A percentile compares a stretch with the other conserved stretches of the same genome.
These are phyloP conservation scores for Fusarium hostae DNA, from an alignment of 2,329 filamentous ascomycete genomes.

Conservation along the genomic window DNA sequence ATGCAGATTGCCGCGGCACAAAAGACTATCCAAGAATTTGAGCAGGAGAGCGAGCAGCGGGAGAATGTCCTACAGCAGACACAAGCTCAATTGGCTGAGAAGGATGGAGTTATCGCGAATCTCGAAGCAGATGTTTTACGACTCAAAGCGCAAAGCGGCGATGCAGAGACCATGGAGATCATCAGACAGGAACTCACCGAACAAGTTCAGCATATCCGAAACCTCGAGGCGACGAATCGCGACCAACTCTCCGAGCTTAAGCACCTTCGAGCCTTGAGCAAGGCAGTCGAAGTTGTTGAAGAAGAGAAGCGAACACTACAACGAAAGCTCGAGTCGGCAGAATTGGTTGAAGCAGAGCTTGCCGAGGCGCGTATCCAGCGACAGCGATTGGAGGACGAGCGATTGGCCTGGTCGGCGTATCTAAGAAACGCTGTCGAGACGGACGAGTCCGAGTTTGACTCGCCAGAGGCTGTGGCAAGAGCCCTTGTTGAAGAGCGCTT, in stretches of 20 bases:
- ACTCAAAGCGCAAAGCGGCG: conserved; percentile 86
- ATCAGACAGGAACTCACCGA: conserved; percentile 90
- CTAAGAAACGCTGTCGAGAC: conserved; percentile 74
- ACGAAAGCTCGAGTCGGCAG: conserved; percentile 79
- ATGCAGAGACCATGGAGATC: conserved; percentile 84
- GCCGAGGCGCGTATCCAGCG: conserved; percentile 83
- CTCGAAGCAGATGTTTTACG: conserved; percentile 86
- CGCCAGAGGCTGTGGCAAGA: conserved; percentile 86
- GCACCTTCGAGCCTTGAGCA: conserved; percentile 81
- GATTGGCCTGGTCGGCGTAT: conserved; percentile 86
- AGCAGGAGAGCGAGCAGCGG: conserved; percentile 66
- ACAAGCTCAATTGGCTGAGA: conserved; percentile 74
- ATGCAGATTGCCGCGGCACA: conserved; percentile 60
- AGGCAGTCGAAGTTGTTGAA: conserved; percentile 91
- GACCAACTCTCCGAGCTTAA: conserved; percentile 84
- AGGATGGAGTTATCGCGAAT: conserved; percentile 75
- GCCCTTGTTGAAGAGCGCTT: conserved; percentile 86
- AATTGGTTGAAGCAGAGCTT: conserved; percentile 79
- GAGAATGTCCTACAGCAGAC: conserved; percentile 67
- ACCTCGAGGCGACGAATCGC: conserved; percentile 81
- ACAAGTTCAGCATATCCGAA: conserved; percentile 90
- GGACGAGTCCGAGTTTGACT: conserved; percentile 80
- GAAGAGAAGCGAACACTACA: conserved; percentile 91
- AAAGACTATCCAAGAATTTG: conserved; percentile 65
- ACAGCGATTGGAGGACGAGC: conserved; percentile 89